Percentiles rank a stretch among this genome's conserved stretches.
These are phyloP conservation scores for Saccharomyces hybrid DNA, from an alignment of 1,139 yeast genomes.

Conservation along the genomic window DNA sequence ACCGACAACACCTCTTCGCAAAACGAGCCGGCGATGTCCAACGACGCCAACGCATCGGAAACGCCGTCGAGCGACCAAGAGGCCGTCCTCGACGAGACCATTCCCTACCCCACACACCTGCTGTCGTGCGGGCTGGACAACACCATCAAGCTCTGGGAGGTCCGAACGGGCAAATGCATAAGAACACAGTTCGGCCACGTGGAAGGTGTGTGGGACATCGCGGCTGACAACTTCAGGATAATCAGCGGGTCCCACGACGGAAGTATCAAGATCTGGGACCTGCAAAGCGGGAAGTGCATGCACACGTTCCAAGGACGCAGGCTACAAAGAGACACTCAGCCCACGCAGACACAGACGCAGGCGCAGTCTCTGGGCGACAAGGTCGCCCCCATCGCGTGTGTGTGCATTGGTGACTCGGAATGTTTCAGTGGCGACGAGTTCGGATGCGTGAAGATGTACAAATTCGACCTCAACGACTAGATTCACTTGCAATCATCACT, in stretches of 20 bases:
- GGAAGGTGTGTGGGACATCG: conserved; percentile 95
- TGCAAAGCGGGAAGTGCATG: conserved; percentile 87
- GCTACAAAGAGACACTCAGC: conserved; percentile 23
- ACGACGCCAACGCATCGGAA: conserved; percentile 1
- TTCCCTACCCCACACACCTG: conserved; percentile 65
- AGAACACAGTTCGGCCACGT: conserved; percentile 95
- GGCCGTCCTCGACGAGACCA: conserved; percentile 21
- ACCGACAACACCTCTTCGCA: conserved; percentile 29
- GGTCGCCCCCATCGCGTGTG: conserved; percentile 69
- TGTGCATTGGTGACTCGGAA: conserved; percentile 80
- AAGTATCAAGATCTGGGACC: conserved; percentile 87
- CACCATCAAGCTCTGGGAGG: conserved; percentile 91
- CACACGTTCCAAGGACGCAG: conserved; percentile 71
- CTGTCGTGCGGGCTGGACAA: conserved; percentile 85
- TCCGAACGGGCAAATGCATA: conserved; percentile 74
- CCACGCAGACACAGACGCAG: conserved; percentile 3
- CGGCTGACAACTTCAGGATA: conserved; percentile 89
- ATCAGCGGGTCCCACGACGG: conserved; percentile 92
- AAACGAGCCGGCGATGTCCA: conserved; percentile 14
- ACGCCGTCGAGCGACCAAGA: background rate
- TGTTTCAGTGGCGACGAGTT: conserved; percentile 86
- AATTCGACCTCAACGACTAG: conserved; percentile 47
- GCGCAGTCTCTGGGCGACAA: conserved; percentile 6
- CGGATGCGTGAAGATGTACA: conserved; percentile 75
- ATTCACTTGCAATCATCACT: background rate